Percentiles rank a stretch among this genome's conserved stretches.
Conservation (phyloP, 2,329 filamentous ascomycete genomes). For the Trichoderma gracile region DNA sequence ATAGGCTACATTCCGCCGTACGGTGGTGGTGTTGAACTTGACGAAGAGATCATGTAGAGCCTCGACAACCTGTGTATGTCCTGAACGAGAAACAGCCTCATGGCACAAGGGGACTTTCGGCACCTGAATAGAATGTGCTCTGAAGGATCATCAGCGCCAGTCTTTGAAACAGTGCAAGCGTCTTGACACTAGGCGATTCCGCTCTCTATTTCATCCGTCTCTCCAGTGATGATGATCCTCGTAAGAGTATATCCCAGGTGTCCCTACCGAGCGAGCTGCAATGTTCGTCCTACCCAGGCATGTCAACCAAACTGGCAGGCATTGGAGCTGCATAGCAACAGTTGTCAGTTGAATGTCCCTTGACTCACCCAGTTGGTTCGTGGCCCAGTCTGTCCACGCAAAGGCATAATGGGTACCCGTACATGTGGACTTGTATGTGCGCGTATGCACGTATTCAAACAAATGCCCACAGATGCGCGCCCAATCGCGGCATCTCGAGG, state of each 20-base stretch:
- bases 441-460: constrained; percentile 15
- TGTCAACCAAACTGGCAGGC: background rate
- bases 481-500: constrained; percentile 9
- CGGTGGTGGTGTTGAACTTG: background rate
- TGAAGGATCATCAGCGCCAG: background rate
- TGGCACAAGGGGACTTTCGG: background rate
- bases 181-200: background rate
- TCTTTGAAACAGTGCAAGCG: background rate
- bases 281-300: background rate
- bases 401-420: background rate
- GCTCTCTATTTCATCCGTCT: background rate
- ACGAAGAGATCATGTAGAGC: background rate
- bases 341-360: constrained; percentile 12
- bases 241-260: no score
- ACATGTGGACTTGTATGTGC: background rate
- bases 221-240: background rate
- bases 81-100: no score
- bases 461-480: constrained; percentile 2
- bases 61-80: no score
- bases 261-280: background rate
- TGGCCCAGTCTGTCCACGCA: constrained; percentile 14
- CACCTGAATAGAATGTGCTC: background rate
- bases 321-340: background rate
- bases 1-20: background rate
- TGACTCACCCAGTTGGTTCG: constrained; percentile 11